Conservation (phyloP, 129 eudicot species). For the Flaveria brownii region DNA sequence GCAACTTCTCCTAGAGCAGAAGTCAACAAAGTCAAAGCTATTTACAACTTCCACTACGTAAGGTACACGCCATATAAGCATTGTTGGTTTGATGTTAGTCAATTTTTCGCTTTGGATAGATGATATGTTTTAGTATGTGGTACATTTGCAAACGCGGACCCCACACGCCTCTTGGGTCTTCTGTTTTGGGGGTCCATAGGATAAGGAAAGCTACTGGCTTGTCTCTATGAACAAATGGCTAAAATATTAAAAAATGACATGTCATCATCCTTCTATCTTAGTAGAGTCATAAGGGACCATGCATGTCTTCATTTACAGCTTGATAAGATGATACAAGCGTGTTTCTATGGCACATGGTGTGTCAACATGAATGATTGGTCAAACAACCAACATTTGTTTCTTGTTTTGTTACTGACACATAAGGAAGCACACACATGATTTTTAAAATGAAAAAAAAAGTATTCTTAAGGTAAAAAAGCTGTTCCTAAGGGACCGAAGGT, state of each 20-base stretch:
- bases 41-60: background rate
- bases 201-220: constrained; percentile 35
- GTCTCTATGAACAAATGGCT: constrained; percentile 35
- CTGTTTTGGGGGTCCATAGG: constrained; percentile 33
- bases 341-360: constrained; percentile 36
- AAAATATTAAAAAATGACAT: constrained; percentile 25
- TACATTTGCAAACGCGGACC: constrained; percentile 11
- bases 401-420: constrained; percentile 15
- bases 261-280: constrained; percentile 29
- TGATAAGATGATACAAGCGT: constrained; percentile 28
- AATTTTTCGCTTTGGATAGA: constrained; percentile 6
- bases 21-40: background rate
- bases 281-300: constrained; percentile 33
- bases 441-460: background rate
- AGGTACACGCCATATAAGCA: background rate
- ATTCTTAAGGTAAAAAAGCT: too few relatives aligned
- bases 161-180: background rate
- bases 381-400: constrained; percentile 25
- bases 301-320: constrained; percentile 30
- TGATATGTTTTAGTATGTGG: constrained; percentile 27
- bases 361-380: constrained; percentile 36
- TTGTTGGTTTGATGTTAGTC: background rate
- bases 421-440: background rate
- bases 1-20: constrained; percentile 15
- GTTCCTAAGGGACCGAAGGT: too few relatives aligned